These are phyloP conservation scores for Trichoderma endophyticum DNA, from an alignment of 2,329 filamentous ascomycete genomes.

Conservation along the genomic window DNA sequence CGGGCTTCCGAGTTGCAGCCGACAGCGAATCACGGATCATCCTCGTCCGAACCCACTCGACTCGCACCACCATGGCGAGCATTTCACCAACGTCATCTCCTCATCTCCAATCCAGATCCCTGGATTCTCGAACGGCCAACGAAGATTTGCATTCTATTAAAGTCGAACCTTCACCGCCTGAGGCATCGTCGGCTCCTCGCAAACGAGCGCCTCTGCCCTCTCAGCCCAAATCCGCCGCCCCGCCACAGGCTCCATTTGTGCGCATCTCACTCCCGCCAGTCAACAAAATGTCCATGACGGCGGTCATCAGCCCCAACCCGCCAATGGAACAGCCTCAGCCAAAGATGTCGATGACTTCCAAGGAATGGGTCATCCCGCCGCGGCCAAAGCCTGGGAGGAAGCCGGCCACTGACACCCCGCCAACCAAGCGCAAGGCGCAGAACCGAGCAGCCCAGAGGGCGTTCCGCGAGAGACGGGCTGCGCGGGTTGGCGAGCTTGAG, in stretches of 20 bases:
- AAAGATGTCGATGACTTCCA: slow-evolving; percentile 66
- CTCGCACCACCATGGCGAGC: slow-evolving; percentile 17
- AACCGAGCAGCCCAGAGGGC: slow-evolving; percentile 89
- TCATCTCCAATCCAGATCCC: slow-evolving; percentile 3
- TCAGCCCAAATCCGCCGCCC: slow-evolving; percentile 25
- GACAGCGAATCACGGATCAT: slow-evolving; percentile 18
- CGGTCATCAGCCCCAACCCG: slow-evolving; percentile 42
- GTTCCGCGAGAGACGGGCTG: slow-evolving; percentile 82
- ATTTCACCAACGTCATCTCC: slow-evolving; percentile 18
- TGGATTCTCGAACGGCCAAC: not conserved
- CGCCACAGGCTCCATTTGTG: slow-evolving; percentile 30
- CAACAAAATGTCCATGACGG: slow-evolving; percentile 48
- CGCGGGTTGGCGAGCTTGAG: slow-evolving; percentile 74
- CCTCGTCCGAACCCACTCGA: slow-evolving; percentile 1
- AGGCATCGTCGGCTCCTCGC: slow-evolving; percentile 21
- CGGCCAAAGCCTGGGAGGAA: slow-evolving; percentile 89
- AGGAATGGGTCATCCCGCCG: slow-evolving; percentile 82
- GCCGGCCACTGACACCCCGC: slow-evolving; percentile 87
- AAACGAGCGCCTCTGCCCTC: slow-evolving; percentile 32
- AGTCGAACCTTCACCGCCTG: not conserved
- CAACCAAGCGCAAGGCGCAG: slow-evolving; percentile 90
- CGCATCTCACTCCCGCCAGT: slow-evolving; percentile 36
- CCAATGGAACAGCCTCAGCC: slow-evolving; percentile 41
- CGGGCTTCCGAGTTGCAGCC: slow-evolving; percentile 28
- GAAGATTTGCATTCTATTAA: not conserved